Conservation (phyloP, 192 early-diverging fungal genomes). For the Backusella parvicylindrica region DNA sequence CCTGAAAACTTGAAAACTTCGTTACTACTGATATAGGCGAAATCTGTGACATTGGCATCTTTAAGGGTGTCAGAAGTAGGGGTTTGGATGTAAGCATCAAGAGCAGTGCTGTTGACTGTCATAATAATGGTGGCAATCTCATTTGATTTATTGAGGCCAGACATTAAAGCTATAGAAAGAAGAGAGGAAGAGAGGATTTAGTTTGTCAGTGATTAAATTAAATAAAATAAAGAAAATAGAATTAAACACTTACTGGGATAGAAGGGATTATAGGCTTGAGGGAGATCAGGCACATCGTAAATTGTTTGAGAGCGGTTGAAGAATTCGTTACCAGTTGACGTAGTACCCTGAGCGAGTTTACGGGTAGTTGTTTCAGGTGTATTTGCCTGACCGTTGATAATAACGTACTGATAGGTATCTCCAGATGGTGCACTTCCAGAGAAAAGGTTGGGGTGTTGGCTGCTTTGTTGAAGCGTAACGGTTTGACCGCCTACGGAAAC, state of each 20-base stretch:
- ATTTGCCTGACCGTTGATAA: conserved; percentile 8
- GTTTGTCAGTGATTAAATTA: too few species aligned
- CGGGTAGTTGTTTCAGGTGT: conserved; percentile 22
- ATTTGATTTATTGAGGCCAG: conserved; percentile 32
- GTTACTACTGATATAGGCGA: conserved; percentile 40
- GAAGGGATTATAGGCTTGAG: conserved; percentile 43
- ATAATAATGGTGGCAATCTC: conserved; percentile 44
- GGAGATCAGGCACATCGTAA: conserved; percentile 30
- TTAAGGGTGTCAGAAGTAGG: conserved; percentile 19
- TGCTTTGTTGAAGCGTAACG: conserved; percentile 8
- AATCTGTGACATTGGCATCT: conserved; percentile 26
- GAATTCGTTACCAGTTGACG: conserved; percentile 44
- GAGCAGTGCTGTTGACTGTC: conserved; percentile 24
- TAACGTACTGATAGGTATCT: conserved; percentile 29
- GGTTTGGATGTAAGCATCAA: conserved; percentile 25
- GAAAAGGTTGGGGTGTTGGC: conserved; percentile 23
- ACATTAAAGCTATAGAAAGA: conserved; percentile 18
- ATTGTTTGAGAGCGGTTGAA: conserved; percentile 43
- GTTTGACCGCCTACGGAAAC: conserved; percentile 33
- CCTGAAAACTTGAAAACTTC: conserved; percentile 33
- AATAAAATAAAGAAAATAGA: not conserved
- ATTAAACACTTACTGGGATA: conserved; percentile 38
- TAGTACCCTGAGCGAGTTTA: conserved; percentile 19
- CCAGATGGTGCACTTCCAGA: conserved; percentile 25
- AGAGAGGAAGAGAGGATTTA: not conserved